These are phyloP conservation scores for Nannochloropsis salina DNA, from an alignment of 108 stramenopile genomes.

Conservation along the genomic window DNA sequence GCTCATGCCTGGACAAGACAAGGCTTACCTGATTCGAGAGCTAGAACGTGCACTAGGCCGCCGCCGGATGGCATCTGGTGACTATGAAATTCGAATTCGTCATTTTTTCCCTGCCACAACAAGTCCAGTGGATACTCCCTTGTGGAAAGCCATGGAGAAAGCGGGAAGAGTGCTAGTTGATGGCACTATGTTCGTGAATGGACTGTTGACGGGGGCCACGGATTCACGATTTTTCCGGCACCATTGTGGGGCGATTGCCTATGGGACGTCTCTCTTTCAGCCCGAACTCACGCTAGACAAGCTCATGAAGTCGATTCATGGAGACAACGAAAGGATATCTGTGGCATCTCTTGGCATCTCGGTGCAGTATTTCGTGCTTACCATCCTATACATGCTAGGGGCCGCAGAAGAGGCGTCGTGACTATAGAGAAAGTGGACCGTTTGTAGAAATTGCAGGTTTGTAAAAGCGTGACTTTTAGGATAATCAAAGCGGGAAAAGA, in stretches of 20 bases:
- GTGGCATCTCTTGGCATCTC: slow-evolving; percentile 35
- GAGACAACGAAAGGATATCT: slow-evolving; percentile 34
- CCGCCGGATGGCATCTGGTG: background rate
- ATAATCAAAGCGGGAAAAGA: too few species aligned
- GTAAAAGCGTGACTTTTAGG: too few species aligned
- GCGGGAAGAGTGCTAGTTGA: slow-evolving; percentile 23
- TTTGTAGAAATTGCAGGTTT: too few species aligned
- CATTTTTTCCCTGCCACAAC: slow-evolving; percentile 33
- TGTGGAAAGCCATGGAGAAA: slow-evolving; percentile 40
- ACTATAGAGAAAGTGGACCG: too few species aligned
- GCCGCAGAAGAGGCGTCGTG: too few species aligned
- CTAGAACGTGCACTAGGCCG: slow-evolving; percentile 29
- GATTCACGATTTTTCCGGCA: slow-evolving; percentile 36
- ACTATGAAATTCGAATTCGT: background rate
- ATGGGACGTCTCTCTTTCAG: slow-evolving; percentile 32
- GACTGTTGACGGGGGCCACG: slow-evolving; percentile 42
- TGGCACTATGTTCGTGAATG: slow-evolving; percentile 25
- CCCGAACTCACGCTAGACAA: slow-evolving; percentile 32
- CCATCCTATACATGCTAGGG: slow-evolving; percentile 24
- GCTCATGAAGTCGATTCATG: slow-evolving; percentile 33
- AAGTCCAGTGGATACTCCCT: slow-evolving; percentile 28
- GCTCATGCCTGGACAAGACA: slow-evolving; percentile 36
- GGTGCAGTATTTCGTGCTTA: slow-evolving; percentile 40
- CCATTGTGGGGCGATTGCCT: slow-evolving; percentile 36
- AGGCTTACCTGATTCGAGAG: slow-evolving; percentile 31